Percentiles rank a stretch among this genome's conserved stretches.
phyloP scores from a whole-genome alignment of 805 yeast genomes.

The Barnettozyma vustinii region DNA sequence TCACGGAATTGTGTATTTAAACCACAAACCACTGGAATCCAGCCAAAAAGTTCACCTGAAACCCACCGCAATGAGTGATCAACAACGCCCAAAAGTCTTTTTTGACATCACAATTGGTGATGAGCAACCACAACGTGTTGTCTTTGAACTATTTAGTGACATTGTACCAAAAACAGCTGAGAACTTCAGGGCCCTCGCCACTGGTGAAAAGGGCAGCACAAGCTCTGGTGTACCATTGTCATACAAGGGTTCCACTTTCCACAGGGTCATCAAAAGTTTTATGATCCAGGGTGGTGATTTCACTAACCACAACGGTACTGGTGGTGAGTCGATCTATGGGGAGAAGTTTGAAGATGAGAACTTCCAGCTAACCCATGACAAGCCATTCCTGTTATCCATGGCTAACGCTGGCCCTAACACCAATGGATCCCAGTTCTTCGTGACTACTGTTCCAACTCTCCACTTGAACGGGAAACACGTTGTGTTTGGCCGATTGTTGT shows the following conservation, averaged over 20 bases:
- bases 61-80: constrained; percentile 11
- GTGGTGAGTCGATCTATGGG: constrained; percentile 80
- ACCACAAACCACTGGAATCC: neutral
- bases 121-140: constrained; percentile 65
- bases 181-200: constrained; percentile 82
- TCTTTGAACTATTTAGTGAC: constrained; percentile 66
- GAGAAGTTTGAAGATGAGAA: constrained; percentile 89
- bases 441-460: constrained; percentile 89
- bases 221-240: constrained; percentile 56
- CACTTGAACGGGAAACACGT: constrained; percentile 95
- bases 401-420: constrained; percentile 96
- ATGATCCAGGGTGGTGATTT: constrained; percentile 92
- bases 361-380: constrained; percentile 67
- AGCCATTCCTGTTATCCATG: constrained; percentile 89
- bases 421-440: constrained; percentile 93
- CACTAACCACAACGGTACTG: constrained; percentile 66
- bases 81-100: constrained; percentile 48
- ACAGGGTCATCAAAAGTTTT: constrained; percentile 81
- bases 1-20: neutral
- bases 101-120: constrained; percentile 79
- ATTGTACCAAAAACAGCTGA: constrained; percentile 86
- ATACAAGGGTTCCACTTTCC: constrained; percentile 87
- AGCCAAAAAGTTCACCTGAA: neutral
- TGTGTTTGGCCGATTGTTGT: constrained; percentile 85
- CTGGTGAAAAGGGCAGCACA: constrained; percentile 78